These are phyloP conservation scores for Cenchrus purpureus DNA, from an alignment of 176 grass and related monocot species.

Conservation along the genomic window DNA sequence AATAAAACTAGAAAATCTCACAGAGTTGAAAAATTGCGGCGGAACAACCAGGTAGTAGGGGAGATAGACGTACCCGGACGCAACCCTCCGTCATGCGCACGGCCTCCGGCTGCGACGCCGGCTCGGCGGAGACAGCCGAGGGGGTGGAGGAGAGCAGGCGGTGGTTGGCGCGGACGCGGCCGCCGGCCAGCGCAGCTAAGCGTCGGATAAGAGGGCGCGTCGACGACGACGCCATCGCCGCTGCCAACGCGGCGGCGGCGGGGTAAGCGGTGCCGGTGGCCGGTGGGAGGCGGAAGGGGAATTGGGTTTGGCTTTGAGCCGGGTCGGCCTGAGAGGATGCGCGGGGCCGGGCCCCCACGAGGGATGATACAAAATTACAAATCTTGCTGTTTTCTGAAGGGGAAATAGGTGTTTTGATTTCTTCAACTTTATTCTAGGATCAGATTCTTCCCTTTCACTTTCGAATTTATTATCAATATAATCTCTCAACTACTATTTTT, in stretches of 20 bases:
- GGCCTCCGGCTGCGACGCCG: conserved; percentile 16
- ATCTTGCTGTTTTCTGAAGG: too few species aligned
- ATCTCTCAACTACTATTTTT: too few species aligned
- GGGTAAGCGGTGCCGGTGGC: not conserved
- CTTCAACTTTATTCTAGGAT: too few species aligned
- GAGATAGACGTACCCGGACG: conserved; percentile 32
- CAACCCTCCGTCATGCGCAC: conserved; percentile 51
- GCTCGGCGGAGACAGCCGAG: not conserved
- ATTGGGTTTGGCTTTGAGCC: not conserved
- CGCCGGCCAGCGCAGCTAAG: conserved; percentile 8
- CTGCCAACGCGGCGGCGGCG: not conserved
- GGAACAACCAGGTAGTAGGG: not conserved
- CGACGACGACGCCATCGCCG: conserved; percentile 35
- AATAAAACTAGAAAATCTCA: not conserved
- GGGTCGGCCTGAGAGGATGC: not conserved
- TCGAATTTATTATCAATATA: too few species aligned
- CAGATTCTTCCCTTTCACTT: too few species aligned
- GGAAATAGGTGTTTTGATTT: too few species aligned
- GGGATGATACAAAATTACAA: too few species aligned
- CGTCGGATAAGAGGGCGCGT: conserved; percentile 37
- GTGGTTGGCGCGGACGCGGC: conserved; percentile 38
- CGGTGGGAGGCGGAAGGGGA: not conserved
- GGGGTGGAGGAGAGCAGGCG: conserved; percentile 36
- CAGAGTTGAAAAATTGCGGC: not conserved
- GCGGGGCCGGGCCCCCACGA: not conserved